Base-by-base conservation (phyloP, 352 stramenopile genomes). In the Phytophthora cryptogea region DNA sequence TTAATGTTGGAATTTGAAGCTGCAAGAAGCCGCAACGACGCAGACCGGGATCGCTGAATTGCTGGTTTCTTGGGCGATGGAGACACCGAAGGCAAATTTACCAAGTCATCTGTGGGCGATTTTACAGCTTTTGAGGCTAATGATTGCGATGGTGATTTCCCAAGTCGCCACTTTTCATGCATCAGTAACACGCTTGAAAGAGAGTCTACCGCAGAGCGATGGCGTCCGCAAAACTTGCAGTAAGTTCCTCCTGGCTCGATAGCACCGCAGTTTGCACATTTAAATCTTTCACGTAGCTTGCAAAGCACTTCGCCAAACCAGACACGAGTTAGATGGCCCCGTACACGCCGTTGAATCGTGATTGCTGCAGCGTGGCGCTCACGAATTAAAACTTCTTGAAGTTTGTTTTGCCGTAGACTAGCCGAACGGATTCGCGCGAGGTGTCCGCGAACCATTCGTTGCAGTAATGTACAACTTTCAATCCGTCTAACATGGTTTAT, bases 221-320 rank as follows among this genome's bases (percentile, higher is more conserved):
- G 60, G 1, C 78, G 69, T n/a, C 80, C 80, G 43, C 80, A 90
- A 16, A 76, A 71, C 49, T 90, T 90, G 64, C 80, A 90, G 62
- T 90, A 90, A 2, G 64, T 46, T 4, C 74, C 80, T 31, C 78
- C 65, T 6, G 80, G 78, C 36, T 90, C 80, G 23, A 88, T 60
- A 26, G 74, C 64, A 0, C 80, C 76, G 43, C 80, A 90, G 53
- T 90, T 90, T 3, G 41, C 28, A 33, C 80, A 90, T 9, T 61
- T 47, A 11, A 90, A 90, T 14, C 78, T 67, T 23, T 88, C 69
- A 17, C 74, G 64, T 9, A 84, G 42, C 45, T 73, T 66, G 16
- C 57, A 50, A 2, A 78, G 32, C 5, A 74, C 27, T 27, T 58
- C 55, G 26, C 40, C 20, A 17, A 76, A 65, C 8, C 41, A 63